Conservation (phyloP, 768 basidiomycete species). For the Pleurotus salmoneostramineus region DNA sequence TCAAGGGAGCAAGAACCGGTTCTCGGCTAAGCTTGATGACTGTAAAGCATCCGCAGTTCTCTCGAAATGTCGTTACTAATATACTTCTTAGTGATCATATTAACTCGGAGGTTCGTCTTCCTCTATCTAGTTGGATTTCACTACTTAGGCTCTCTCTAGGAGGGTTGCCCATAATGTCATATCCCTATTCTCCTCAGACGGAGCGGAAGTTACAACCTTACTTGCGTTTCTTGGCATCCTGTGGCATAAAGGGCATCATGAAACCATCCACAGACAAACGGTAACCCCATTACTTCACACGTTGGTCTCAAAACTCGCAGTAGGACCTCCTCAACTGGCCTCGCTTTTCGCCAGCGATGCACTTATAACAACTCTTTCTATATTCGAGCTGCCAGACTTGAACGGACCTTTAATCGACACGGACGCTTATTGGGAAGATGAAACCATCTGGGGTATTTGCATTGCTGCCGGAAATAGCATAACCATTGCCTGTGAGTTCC, state of each 20-base stretch:
- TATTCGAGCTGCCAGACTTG: conserved; percentile 14
- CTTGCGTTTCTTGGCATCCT: conserved; percentile 30
- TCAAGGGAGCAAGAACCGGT: conserved; percentile 16
- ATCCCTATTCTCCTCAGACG: background rate
- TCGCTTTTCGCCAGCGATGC: conserved; percentile 17
- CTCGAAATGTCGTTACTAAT: background rate
- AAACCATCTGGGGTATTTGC: conserved; percentile 33
- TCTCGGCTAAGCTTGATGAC: conserved; percentile 26
- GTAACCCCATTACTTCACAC: conserved; percentile 17
- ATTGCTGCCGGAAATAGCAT: conserved; percentile 26
- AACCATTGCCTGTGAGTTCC: conserved; percentile 35
- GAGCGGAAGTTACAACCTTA: conserved; percentile 17
- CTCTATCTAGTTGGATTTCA: background rate
- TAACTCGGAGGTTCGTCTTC: background rate
- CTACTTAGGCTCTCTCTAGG: background rate
- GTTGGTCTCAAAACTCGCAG: conserved; percentile 14
- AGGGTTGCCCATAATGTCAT: conserved; percentile 1
- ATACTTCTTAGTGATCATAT: background rate
- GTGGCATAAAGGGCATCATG: conserved; percentile 22
- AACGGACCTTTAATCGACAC: conserved; percentile 9
- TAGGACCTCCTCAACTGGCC: background rate
- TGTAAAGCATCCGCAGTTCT: conserved; percentile 16
- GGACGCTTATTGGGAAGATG: conserved; percentile 20
- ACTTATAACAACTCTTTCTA: conserved; percentile 30
- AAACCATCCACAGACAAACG: conserved; percentile 14